Conservation (phyloP, 75 land plant genomes). For the Azolla pinnata region DNA sequence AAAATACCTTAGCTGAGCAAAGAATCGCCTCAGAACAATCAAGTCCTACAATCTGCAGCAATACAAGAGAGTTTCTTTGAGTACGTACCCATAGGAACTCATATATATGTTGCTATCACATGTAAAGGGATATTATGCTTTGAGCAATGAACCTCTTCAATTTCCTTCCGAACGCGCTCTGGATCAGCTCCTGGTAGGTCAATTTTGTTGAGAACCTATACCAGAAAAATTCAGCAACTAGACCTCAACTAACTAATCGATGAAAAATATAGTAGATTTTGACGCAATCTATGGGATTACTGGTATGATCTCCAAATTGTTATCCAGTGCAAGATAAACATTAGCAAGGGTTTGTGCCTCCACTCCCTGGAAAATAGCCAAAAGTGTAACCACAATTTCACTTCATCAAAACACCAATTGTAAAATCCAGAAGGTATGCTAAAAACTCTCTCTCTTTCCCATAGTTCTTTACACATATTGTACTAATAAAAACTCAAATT, state of each 20-base stretch:
- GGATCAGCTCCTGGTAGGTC: constrained; percentile 99
- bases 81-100: no score
- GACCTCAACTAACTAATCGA: neutral
- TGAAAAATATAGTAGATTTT: neutral
- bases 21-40: constrained; percentile 83
- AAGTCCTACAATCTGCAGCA: constrained; percentile 66
- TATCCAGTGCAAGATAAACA: constrained; percentile 95
- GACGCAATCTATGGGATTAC: constrained; percentile 29
- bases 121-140: neutral
- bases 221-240: neutral
- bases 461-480: no score
- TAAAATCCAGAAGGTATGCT: no score
- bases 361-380: constrained; percentile 58
- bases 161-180: constrained; percentile 65
- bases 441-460: no score
- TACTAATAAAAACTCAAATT: no score
- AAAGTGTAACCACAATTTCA: neutral
- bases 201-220: constrained; percentile 87
- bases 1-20: constrained; percentile 88
- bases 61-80: no score
- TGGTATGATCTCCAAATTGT: constrained; percentile 91
- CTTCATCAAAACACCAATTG: no score
- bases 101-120: constrained; percentile 4
- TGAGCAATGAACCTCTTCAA: constrained; percentile 66
- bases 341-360: constrained; percentile 99